phyloP scores from a whole-genome alignment of 2,329 filamentous ascomycete genomes.

The Aspergillus sp. region DNA sequence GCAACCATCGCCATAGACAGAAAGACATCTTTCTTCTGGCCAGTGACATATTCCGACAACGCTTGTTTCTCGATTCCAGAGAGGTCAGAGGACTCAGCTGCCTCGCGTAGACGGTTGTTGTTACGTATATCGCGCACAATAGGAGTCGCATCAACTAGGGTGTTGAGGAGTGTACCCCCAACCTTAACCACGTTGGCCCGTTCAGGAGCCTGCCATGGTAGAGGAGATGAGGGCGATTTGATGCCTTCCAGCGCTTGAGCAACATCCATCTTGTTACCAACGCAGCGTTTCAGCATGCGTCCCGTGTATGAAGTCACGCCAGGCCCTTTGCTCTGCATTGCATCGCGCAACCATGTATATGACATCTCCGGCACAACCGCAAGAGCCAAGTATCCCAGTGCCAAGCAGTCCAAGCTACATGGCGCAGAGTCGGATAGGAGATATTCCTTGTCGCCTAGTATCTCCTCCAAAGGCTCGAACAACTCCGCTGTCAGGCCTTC shows the following conservation, averaged over 20 bases:
- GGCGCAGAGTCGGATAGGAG: constrained; percentile 48
- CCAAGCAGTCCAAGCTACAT: constrained; percentile 69
- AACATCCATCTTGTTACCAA: constrained; percentile 22
- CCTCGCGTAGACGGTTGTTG: constrained; percentile 32
- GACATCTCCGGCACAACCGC: constrained; percentile 59
- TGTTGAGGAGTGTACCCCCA: constrained; percentile 28
- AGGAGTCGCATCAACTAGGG: constrained; percentile 31
- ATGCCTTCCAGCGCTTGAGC: constrained; percentile 17
- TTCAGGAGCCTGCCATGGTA: constrained; percentile 33
- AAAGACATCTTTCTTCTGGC: constrained; percentile 27
- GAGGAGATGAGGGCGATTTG: constrained; percentile 4
- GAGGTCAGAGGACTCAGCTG: constrained; percentile 19
- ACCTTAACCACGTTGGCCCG: constrained; percentile 26
- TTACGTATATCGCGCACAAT: constrained; percentile 30
- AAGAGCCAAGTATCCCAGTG: constrained; percentile 70
- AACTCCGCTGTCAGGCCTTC: constrained; percentile 65
- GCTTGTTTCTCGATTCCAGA: constrained; percentile 18
- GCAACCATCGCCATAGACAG: constrained; percentile 30
- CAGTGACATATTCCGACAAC: constrained; percentile 17
- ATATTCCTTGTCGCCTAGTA: constrained; percentile 52
- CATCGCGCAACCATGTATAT: constrained; percentile 55
- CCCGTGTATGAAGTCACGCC: constrained; percentile 41
- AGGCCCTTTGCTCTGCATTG: constrained; percentile 47
- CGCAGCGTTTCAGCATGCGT: constrained; percentile 31
- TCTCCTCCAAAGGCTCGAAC: constrained; percentile 61